Percentiles rank a stretch among this genome's conserved stretches.
Conservation (phyloP, 352 stramenopile genomes). For the Thraustochytrium sp. region DNA sequence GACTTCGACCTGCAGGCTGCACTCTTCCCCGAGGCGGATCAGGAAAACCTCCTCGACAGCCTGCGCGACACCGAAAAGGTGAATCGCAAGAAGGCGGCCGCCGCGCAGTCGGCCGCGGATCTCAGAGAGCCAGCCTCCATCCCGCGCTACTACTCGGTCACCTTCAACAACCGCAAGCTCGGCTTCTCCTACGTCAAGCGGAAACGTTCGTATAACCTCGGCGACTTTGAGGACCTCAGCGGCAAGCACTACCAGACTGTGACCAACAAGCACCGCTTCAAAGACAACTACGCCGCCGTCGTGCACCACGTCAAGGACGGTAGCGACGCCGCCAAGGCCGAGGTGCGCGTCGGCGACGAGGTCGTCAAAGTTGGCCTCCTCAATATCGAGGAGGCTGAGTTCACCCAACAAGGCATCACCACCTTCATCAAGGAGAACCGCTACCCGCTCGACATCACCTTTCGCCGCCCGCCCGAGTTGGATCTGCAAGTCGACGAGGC, state of each 20-base stretch:
- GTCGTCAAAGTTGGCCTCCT: constrained; percentile 35
- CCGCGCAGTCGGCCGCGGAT: too few relatives aligned
- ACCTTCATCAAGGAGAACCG: neutral
- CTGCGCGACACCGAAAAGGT: neutral
- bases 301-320: constrained; percentile 33
- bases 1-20: constrained; percentile 21
- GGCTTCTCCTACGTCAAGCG: constrained; percentile 30
- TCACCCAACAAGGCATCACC: constrained; percentile 19
- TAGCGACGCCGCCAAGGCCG: neutral
- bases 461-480: neutral
- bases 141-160: neutral
- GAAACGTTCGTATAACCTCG: constrained; percentile 4
- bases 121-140: neutral
- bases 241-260: constrained; percentile 14
- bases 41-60: neutral
- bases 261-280: neutral
- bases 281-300: constrained; percentile 10
- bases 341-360: neutral
- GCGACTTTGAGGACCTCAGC: constrained; percentile 1
- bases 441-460: constrained; percentile 9
- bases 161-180: constrained; percentile 34
- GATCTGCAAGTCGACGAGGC: neutral
- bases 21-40: constrained; percentile 6
- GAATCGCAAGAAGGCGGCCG: neutral
- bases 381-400: neutral